phyloP scores from a whole-genome alignment of 2,329 filamentous ascomycete genomes.

The Calonectria fujianensis region DNA sequence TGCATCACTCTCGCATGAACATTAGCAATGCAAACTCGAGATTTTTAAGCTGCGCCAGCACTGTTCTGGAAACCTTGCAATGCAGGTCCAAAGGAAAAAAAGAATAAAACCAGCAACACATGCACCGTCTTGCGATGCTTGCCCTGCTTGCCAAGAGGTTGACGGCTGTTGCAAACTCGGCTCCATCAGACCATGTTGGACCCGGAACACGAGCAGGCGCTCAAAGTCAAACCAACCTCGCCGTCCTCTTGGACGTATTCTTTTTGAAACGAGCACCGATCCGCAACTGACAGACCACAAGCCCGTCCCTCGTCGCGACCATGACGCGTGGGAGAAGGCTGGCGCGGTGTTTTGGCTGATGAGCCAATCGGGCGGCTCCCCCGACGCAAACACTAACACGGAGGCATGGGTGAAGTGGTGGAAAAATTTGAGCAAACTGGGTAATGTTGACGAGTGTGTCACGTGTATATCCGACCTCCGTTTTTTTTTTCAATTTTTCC shows the following conservation, averaged over 20 bases:
- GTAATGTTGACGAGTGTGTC: constrained; percentile 36
- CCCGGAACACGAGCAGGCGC: not conserved
- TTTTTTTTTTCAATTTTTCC: constrained; percentile 15
- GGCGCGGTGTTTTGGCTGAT: constrained; percentile 39
- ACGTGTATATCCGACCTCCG: constrained; percentile 44
- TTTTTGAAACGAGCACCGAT: constrained; percentile 36
- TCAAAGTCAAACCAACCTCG: constrained; percentile 34
- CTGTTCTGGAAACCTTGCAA: constrained; percentile 21
- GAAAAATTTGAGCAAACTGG: constrained; percentile 12
- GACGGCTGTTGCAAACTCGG: not conserved
- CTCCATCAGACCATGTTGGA: constrained; percentile 30
- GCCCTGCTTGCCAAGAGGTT: not conserved
- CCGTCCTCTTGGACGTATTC: constrained; percentile 23
- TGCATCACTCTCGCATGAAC: constrained; percentile 46
- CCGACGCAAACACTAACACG: constrained; percentile 41
- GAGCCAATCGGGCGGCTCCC: constrained; percentile 50
- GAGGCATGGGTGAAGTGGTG: not conserved
- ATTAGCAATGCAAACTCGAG: constrained; percentile 39
- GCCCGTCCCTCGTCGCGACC: constrained; percentile 49
- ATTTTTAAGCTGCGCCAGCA: constrained; percentile 28
- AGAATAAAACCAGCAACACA: constrained; percentile 13
- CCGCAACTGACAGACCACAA: constrained; percentile 32
- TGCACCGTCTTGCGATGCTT: constrained; percentile 4
- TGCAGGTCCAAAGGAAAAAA: constrained; percentile 24
- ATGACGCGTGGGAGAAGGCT: constrained; percentile 51